Evolutionary conservation across 139 green algal genomes (phyloP).

Genomic region (Auxenochlorella protothecoides): DNA sequence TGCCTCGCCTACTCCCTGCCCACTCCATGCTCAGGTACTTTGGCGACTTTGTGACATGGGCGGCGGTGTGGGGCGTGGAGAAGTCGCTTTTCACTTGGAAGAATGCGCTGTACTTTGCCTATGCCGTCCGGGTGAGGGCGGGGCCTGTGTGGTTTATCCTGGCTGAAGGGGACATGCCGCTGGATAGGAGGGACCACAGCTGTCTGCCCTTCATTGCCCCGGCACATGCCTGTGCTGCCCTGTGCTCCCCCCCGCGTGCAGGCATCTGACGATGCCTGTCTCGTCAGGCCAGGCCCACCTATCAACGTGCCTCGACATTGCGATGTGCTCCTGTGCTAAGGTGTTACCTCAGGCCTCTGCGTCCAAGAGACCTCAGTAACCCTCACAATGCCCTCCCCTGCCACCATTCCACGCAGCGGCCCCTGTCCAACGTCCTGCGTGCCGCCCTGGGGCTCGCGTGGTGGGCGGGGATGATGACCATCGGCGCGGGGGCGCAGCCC

Average conservation of each 20-base stretch:
- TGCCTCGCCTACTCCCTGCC: background rate
- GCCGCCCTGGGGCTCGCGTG: conserved; percentile 12
- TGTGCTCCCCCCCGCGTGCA: no score
- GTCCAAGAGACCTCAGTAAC: background rate
- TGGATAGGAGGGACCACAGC: no score
- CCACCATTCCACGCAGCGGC: conserved; percentile 1
- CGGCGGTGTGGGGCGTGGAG: conserved; percentile 12
- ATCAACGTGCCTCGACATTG: no score
- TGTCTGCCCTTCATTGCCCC: no score
- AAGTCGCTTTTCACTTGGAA: conserved; percentile 19
- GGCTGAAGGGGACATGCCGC: no score
- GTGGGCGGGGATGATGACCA: conserved; percentile 22
- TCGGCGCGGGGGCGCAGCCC: background rate
- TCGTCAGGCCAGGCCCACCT: no score
- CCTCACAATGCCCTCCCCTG: background rate
- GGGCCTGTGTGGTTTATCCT: no score
- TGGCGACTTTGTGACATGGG: background rate
- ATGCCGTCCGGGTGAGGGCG: conserved; percentile 11
- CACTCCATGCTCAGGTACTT: background rate
- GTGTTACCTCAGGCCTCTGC: no score
- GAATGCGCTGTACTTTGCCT: conserved; percentile 22
- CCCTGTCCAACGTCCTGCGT: conserved; percentile 22
- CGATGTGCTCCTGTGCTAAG: no score
- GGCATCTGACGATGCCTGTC: no score
- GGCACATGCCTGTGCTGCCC: no score